phyloP scores from a whole-genome alignment of 208 protist genomes.

The Acanthamoeba sp. region DNA sequence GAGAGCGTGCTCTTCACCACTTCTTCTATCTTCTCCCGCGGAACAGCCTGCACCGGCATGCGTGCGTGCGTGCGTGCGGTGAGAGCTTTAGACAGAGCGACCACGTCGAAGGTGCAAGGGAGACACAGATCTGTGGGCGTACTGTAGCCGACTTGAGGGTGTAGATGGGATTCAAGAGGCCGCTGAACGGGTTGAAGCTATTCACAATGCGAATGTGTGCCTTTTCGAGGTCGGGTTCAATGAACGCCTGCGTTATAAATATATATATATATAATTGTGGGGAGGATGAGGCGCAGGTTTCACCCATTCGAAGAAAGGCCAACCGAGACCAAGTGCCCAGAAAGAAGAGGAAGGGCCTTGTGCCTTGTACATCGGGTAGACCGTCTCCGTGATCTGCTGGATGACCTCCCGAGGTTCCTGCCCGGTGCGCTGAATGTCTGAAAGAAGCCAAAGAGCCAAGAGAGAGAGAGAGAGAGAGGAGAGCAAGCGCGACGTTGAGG shows the following conservation, averaged over 20 bases:
- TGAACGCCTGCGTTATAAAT: conserved; percentile 73
- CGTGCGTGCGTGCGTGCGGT: not conserved
- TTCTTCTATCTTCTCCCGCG: not conserved
- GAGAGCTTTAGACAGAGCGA: too few relatives aligned
- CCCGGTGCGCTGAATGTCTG: conserved; percentile 78
- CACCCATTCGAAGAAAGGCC: too few relatives aligned
- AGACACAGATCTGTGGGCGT: too few relatives aligned
- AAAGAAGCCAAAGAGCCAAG: not conserved
- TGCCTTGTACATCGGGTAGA: conserved; percentile 85
- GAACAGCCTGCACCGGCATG: not conserved
- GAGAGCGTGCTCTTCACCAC: not conserved
- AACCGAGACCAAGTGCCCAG: too few relatives aligned
- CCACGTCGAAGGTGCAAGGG: too few relatives aligned
- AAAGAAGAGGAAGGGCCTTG: too few relatives aligned
- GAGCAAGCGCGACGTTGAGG: too few relatives aligned
- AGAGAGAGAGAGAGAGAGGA: too few relatives aligned
- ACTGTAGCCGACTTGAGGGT: conserved; percentile 69
- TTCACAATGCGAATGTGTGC: conserved; percentile 79
- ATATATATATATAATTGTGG: too few relatives aligned
- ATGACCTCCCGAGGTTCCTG: conserved; percentile 78
- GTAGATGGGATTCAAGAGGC: conserved; percentile 79
- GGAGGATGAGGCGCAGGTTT: too few relatives aligned
- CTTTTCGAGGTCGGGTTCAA: conserved; percentile 78
- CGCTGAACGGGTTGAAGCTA: conserved; percentile 81
- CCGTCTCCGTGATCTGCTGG: conserved; percentile 81